Percentiles rank a stretch among this genome's conserved stretches.
Evolutionary conservation across 1,284 basidiomycete species (phyloP).

Genomic region (Melampsora americana): DNA sequence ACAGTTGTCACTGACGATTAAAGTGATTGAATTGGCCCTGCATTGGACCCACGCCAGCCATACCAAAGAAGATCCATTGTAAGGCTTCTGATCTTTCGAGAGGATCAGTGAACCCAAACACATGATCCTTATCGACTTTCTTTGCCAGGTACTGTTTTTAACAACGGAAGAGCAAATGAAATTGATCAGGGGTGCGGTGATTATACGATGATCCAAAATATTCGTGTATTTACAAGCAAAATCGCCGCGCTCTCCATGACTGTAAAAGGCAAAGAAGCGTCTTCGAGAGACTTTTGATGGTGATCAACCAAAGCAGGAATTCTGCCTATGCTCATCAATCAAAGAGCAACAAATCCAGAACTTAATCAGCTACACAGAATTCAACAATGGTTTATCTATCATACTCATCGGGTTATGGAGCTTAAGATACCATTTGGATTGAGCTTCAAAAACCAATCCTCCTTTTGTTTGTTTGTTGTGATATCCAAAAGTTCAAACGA

Average conservation of each 20-base stretch:
- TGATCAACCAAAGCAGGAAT: conserved; percentile 22
- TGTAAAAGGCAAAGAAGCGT: conserved; percentile 40
- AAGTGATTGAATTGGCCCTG: conserved; percentile 45
- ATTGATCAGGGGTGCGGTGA: background rate
- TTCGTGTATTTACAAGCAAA: conserved; percentile 41
- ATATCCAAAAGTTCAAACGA: conserved; percentile 46
- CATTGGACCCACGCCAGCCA: conserved; percentile 39
- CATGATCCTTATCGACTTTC: conserved; percentile 46
- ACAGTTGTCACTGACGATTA: conserved; percentile 41
- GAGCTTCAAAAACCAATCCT: conserved; percentile 38
- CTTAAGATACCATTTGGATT: conserved; percentile 3
- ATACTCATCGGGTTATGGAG: too few species aligned
- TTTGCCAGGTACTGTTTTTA: conserved; percentile 22
- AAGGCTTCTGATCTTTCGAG: conserved; percentile 27
- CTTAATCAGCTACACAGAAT: too few species aligned
- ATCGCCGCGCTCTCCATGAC: conserved; percentile 47
- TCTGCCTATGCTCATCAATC: conserved; percentile 1
- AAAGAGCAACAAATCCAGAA: background rate
- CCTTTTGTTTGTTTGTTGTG: conserved; percentile 45
- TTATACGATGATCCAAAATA: background rate
- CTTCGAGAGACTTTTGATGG: conserved; percentile 41
- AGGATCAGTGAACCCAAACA: conserved; percentile 41
- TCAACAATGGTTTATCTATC: too few species aligned
- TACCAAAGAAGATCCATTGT: conserved; percentile 44
- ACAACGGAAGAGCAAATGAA: background rate